Conservation (phyloP, 148 eudicot species). For the Rhododendron mucronatum region DNA sequence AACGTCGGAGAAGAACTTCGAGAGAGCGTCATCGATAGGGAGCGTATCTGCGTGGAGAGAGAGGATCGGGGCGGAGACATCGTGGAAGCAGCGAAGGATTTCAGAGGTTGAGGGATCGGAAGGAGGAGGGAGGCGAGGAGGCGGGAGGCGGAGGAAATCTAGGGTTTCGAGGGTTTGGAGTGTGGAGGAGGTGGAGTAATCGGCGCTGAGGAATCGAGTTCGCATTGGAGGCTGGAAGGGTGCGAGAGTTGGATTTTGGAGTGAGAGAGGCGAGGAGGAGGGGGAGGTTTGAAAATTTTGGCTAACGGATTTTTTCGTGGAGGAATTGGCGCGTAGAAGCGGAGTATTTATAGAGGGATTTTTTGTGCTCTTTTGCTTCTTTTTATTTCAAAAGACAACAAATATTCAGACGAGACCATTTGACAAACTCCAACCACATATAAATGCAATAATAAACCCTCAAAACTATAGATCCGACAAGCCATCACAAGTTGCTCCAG, state of each 20-base stretch:
- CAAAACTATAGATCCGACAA: too few species aligned
- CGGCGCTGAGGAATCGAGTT: constrained; percentile 53
- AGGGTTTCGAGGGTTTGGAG: constrained; percentile 30
- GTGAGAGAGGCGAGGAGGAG: neutral
- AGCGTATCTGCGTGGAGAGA: constrained; percentile 29
- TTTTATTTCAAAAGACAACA: too few species aligned
- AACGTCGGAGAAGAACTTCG: constrained; percentile 56
- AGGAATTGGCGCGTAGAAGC: neutral
- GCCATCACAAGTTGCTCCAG: too few species aligned
- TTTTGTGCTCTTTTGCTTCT: too few species aligned
- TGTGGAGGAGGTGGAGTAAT: constrained; percentile 26
- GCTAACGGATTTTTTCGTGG: neutral
- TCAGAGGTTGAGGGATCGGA: constrained; percentile 11
- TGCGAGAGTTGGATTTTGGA: neutral
- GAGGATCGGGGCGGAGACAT: constrained; percentile 21
- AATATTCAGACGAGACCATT: too few species aligned
- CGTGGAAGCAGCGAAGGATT: constrained; percentile 26
- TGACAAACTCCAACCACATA: too few species aligned
- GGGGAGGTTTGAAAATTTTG: neutral
- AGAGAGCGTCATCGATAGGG: constrained; percentile 49
- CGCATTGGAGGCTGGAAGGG: constrained; percentile 35
- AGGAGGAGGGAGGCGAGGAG: constrained; percentile 32
- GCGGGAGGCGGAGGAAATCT: constrained; percentile 58
- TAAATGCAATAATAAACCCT: too few species aligned
- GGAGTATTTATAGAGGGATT: neutral